A percentile compares a stretch with the other conserved stretches of the same genome.
phyloP scores from a whole-genome alignment of 1,139 yeast genomes.

The Lodderomyces pseudojiufengensis region DNA sequence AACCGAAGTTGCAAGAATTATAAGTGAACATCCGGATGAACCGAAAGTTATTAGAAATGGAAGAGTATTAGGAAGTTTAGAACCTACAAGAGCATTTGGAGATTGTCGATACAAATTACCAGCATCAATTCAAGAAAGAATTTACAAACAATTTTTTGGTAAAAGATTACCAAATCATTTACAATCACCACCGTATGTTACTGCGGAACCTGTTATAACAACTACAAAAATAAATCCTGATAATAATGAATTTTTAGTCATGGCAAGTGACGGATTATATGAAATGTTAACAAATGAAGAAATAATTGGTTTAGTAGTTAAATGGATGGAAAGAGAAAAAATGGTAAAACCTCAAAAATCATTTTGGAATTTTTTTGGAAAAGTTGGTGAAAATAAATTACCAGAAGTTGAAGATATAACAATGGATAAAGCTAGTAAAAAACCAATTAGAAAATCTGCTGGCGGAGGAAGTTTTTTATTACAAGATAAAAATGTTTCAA shows the following conservation, averaged over 20 bases:
- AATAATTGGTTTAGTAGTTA: conserved; percentile 85
- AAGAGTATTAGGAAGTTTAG: conserved; percentile 88
- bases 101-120: conserved; percentile 90
- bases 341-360: conserved; percentile 55
- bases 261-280: conserved; percentile 93
- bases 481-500: conserved; percentile 85
- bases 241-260: conserved; percentile 78
- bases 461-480: conserved; percentile 45
- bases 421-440: conserved; percentile 46
- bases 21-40: conserved; percentile 89
- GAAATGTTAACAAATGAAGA: conserved; percentile 92
- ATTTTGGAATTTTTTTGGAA: conserved; percentile 42
- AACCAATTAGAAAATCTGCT: conserved; percentile 42
- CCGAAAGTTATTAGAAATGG: conserved; percentile 82
- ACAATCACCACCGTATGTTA: conserved; percentile 92
- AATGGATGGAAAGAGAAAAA: conserved; percentile 84
- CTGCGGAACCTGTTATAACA: conserved; percentile 92
- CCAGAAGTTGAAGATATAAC: conserved; percentile 65
- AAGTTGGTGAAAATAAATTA: conserved; percentile 44
- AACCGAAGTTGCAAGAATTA: conserved; percentile 79
- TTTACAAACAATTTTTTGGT: conserved; percentile 79
- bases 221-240: conserved; percentile 71
- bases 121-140: conserved; percentile 65
- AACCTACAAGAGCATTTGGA: conserved; percentile 96
- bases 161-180: conserved; percentile 75